Conservation (phyloP, 2,329 filamentous ascomycete species). For the Verticillium dahliae region DNA sequence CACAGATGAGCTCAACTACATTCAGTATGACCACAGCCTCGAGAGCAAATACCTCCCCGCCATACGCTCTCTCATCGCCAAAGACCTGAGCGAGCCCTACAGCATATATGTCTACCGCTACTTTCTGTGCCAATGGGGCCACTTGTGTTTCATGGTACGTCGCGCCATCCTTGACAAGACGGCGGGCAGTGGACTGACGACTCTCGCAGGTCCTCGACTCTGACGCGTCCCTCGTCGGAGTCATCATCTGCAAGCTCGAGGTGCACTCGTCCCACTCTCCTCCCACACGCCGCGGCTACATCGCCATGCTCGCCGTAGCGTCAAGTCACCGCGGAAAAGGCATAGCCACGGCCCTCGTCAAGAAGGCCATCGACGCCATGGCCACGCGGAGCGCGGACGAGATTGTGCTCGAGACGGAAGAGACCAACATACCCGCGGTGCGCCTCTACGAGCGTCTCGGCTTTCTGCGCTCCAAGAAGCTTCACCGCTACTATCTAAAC, state of each 20-base stretch:
- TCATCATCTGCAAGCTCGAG: slow-evolving; percentile 93
- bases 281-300: slow-evolving; percentile 77
- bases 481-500: slow-evolving; percentile 94
- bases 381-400: slow-evolving; percentile 77
- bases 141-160: slow-evolving; percentile 88
- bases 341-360: slow-evolving; percentile 84
- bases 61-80: slow-evolving; percentile 89
- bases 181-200: not conserved
- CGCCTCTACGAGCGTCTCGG: slow-evolving; percentile 89
- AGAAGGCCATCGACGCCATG: slow-evolving; percentile 89
- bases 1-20: slow-evolving; percentile 9
- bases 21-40: slow-evolving; percentile 55
- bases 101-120: slow-evolving; percentile 99
- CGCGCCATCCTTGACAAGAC: not conserved
- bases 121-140: slow-evolving; percentile 95
- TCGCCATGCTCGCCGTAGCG: slow-evolving; percentile 95
- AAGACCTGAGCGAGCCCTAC: slow-evolving; percentile 94
- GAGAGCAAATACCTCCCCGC: slow-evolving; percentile 67
- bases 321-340: slow-evolving; percentile 74
- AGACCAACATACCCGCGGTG: slow-evolving; percentile 84
- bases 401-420: slow-evolving; percentile 92
- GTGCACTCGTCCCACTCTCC: slow-evolving; percentile 76
- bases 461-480: slow-evolving; percentile 83
- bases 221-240: slow-evolving; percentile 67
- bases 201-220: slow-evolving; percentile 47